Evolutionary conservation across 257 asterid genomes (phyloP).

Genomic region (Solanum lycopersicoides): DNA sequence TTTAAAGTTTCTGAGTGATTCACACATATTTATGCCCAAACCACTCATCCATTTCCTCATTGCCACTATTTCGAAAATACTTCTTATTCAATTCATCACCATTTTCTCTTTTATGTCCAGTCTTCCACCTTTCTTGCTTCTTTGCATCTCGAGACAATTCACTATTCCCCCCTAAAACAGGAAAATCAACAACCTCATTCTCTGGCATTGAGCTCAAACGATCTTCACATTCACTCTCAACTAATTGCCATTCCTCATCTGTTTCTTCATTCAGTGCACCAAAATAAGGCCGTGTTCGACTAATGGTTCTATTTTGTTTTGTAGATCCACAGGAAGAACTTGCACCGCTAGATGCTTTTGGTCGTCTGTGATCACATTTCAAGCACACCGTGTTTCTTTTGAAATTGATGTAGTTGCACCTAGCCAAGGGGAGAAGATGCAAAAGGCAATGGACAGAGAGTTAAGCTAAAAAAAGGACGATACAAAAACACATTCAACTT

Average conservation of each 20-base stretch:
- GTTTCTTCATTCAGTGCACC: conserved; percentile 19
- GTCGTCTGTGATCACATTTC: conserved; percentile 83
- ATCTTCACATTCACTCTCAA: conserved; percentile 22
- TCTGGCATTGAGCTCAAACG: conserved; percentile 10
- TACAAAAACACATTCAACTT: neutral
- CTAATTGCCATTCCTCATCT: conserved; percentile 16
- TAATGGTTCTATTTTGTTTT: conserved; percentile 7
- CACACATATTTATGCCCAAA: conserved; percentile 18
- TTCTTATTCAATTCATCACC: conserved; percentile 9
- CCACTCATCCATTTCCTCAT: conserved; percentile 79
- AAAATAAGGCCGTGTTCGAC: conserved; percentile 22
- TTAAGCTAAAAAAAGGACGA: neutral
- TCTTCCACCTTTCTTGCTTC: conserved; percentile 51
- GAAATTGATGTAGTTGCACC: conserved; percentile 92
- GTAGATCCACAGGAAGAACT: conserved; percentile 11
- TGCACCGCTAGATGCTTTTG: conserved; percentile 30
- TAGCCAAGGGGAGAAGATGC: conserved; percentile 10
- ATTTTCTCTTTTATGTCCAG: conserved; percentile 20
- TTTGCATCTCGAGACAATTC: conserved; percentile 35
- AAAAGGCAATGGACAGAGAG: neutral
- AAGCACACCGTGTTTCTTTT: conserved; percentile 75
- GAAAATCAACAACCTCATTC: conserved; percentile 40
- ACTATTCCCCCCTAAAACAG: conserved; percentile 70
- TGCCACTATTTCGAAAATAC: neutral
- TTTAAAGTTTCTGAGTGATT: neutral